Conservation (phyloP, 1,139 yeast species). For the Yamadazyma membranifaciens region DNA sequence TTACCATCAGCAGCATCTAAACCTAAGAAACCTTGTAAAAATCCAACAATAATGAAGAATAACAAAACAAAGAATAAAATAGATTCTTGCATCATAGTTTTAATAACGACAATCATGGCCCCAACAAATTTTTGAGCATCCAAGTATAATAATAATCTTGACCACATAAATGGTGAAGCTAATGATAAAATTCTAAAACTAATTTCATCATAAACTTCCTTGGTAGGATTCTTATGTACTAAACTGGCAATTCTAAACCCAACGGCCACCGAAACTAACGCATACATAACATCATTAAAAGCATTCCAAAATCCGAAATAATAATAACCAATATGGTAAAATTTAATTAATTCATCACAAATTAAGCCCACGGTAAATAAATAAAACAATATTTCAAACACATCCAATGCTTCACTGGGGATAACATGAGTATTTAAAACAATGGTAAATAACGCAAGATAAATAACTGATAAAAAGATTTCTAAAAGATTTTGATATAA, state of each 20-base stretch:
- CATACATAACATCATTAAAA: conserved; percentile 70
- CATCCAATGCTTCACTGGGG: conserved; percentile 30
- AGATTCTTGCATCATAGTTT: conserved; percentile 85
- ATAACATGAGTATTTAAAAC: conserved; percentile 55
- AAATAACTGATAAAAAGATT: conserved; percentile 64
- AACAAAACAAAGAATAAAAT: conserved; percentile 74
- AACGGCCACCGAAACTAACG: conserved; percentile 52
- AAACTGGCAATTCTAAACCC: conserved; percentile 56
- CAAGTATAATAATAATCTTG: conserved; percentile 67
- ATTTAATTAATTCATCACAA: conserved; percentile 64
- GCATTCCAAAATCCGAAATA: conserved; percentile 80
- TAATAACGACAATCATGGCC: conserved; percentile 81
- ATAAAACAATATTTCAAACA: conserved; percentile 57
- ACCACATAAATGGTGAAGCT: conserved; percentile 88
- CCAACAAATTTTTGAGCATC: conserved; percentile 86
- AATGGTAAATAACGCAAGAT: conserved; percentile 59
- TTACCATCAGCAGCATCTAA: conserved; percentile 86
- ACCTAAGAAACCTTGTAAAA: conserved; percentile 83
- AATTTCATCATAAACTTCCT: conserved; percentile 53
- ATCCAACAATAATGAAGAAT: conserved; percentile 70
- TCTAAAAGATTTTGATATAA: conserved; percentile 75
- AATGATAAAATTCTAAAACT: conserved; percentile 73
- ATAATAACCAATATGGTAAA: conserved; percentile 72
- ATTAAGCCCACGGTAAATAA: conserved; percentile 66
- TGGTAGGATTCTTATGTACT: conserved; percentile 21